Conservation (phyloP, 306 rosid genomes). For the Trifolium pratense region DNA sequence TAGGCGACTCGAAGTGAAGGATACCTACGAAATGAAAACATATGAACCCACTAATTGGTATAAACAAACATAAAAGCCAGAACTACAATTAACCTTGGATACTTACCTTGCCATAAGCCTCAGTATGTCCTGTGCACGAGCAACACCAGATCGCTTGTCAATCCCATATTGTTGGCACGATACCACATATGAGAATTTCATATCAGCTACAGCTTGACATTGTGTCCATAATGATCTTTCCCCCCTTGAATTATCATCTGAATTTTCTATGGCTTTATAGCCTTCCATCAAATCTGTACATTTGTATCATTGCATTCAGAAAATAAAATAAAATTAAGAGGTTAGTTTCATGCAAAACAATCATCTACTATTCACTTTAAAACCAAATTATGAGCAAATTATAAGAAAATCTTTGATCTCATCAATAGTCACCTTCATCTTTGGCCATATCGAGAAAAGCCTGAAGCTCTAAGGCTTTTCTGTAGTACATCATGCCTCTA, state of each 20-base stretch:
- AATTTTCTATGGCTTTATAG: conserved; percentile 84
- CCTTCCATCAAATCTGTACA: conserved; percentile 92
- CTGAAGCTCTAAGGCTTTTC: conserved; percentile 97
- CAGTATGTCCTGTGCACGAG: conserved; percentile 86
- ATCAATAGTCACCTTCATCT: conserved; percentile 68
- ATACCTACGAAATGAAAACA: conserved; percentile 60
- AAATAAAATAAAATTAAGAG: conserved; percentile 14
- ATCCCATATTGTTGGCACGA: conserved; percentile 95
- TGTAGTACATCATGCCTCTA: conserved; percentile 97
- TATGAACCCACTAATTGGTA: conserved; percentile 9
- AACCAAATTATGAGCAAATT: conserved; percentile 16
- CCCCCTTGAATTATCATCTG: conserved; percentile 82
- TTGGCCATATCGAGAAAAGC: conserved; percentile 97
- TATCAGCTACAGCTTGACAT: conserved; percentile 94
- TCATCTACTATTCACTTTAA: conserved; percentile 13
- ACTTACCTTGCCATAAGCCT: conserved; percentile 89
- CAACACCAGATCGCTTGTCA: conserved; percentile 86
- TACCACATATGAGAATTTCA: conserved; percentile 96
- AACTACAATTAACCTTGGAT: conserved; percentile 2
- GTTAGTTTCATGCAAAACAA: background rate
- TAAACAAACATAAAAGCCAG: background rate
- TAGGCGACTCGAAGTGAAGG: conserved; percentile 97
- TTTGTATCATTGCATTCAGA: conserved; percentile 34
- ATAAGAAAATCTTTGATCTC: background rate
- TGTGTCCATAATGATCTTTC: conserved; percentile 89